Base-by-base conservation (phyloP, 2,329 filamentous ascomycete species). In the Verticillium nubilum region DNA sequence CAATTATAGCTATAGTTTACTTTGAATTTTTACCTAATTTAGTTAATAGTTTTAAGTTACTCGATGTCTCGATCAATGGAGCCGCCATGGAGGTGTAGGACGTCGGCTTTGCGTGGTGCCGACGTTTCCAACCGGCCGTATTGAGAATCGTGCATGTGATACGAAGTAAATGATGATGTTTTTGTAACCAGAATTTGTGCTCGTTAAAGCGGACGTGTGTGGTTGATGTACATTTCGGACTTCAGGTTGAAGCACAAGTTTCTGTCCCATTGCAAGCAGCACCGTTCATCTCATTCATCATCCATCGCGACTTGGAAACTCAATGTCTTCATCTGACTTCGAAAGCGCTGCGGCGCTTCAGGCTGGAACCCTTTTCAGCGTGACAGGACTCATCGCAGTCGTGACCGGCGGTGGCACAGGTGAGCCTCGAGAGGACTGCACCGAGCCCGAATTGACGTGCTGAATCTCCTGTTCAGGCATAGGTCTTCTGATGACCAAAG, bases 351-450 rank as follows among this genome's bases (percentile, higher is more conserved):
- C 19, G 12, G 19, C 42, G 19, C 19, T 50, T 4, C 42, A 25
- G 25, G 42, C 42, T 23, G 42, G 42, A 25, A 25, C n/a, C 19
- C 73, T 85, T 31, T 86, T 86, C 69, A 79, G 76, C 53, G 80
- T 84, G 53, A 74, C 81, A 9, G 82, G 81, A 17, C 72, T 86
- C 12, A 81, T 87, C 2, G 84, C 81, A 2, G 77, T 87, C 29
- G 76, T 87, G 58, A 87, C 85, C 0, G 84, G 85, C 3, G 85
- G 84, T 33, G 83, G 83, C 23, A 80, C 80, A 61, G 83, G 83
- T 85, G 62, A 54, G 72, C 64, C 26, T 10, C 10, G 47, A 37
- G 28, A 26, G 5, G 19, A 50, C 25, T 15, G 1, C 19, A 50
- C 25, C 19, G 19, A 50, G 42, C 19, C 42, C 23, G 42, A 50